Evolutionary conservation across 768 basidiomycete genomes (phyloP), one percentile per base, ranked within the genome.

Genomic region (Lyophyllum semitale): DNA sequence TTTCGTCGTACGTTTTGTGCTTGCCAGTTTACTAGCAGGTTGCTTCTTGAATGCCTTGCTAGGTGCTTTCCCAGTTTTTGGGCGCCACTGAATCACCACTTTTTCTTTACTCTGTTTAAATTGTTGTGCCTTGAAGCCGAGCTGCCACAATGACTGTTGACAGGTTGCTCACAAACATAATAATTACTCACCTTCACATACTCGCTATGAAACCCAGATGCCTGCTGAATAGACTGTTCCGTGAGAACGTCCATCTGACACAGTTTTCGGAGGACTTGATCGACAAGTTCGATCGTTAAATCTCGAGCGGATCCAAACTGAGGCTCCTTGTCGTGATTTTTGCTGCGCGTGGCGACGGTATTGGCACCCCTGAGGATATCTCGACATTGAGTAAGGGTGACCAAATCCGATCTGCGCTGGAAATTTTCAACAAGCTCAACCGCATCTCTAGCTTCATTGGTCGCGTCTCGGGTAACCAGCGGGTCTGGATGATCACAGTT

Each of bases 341-440:
- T 83, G 52, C 74, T 75, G 54, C 67, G 73, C 58, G 83, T 73
- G 17, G 73, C 75, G 46, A 67, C 63, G 23, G 68, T 73, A 44
- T 81, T 84, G 40, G 81, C 77, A 3, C 95, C 95, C 18, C 82
- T 77, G 71, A 89, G 85, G 18, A 88, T 79, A 27, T 80, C 78
- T 33, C 82, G 77, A 56, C 87, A 81, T 41, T 85, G 83, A 22
- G 71, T 66, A 47, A 83, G 70, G 3, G 93, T 91, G 46, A 91
- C 74, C 8, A 80, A 73, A 37, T 82, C 80, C 23, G 71, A 73
- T n/a, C 66, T 61, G 8, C 69, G 59, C 32, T 70, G 60, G 60
- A 89, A 68, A 25, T 67, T 62, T 54, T 81, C 66, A 12, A 90
- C 75, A n/a, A 95, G 74, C 22, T 69, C 68, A 32, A 94, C 71